Evolutionary conservation across 805 yeast species (phyloP), one percentile per base, ranked within the genome.

Genomic region (Peterozyma xylosa): DNA sequence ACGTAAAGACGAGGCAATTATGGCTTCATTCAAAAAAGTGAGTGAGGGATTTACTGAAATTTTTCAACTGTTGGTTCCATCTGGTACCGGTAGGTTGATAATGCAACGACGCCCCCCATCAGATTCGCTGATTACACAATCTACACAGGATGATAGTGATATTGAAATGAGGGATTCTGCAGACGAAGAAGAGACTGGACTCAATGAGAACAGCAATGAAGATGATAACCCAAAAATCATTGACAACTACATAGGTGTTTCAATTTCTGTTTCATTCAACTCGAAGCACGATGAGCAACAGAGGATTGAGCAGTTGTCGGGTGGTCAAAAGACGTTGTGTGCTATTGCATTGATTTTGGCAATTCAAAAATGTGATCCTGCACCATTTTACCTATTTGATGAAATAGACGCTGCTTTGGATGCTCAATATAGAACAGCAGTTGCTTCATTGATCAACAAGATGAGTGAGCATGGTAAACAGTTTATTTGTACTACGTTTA

Each of bases 331-430:
- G 59, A 86, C 97, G 0, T 68, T 93, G n/a, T 90, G 98, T 68
- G 98, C 99, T 1, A 80, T 93, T 52, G 90, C 98, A 0, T 73
- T 93, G 41, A 90, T 93, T 51, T 71, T 93, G 46, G 97, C 99
- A 3, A 87, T 91, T 47, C 99, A 93, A 66, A 80, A 76, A 56
- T 87, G 95, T 50, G 98, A 93, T 53, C 98, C 98, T 10, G 97
- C 97, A 9, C 97, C 98, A 40, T 93, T 93, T 60, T 93, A 93
- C 58, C 64, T 93, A 39, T 91, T 93, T 62, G 99, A 93, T 63
- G 99, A 93, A 66, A 84, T 93, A 47, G 99, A 93, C 65, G 97
- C 98, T 4, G 93, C 91, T 53, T 70, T 93, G 49, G 99, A 93
- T 63, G 78, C 95, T 2, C 96, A 86, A 56, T 91, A 90, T 57